Conservation (phyloP, 169 alveolate genomes). For the Plasmodium coatneyi region DNA sequence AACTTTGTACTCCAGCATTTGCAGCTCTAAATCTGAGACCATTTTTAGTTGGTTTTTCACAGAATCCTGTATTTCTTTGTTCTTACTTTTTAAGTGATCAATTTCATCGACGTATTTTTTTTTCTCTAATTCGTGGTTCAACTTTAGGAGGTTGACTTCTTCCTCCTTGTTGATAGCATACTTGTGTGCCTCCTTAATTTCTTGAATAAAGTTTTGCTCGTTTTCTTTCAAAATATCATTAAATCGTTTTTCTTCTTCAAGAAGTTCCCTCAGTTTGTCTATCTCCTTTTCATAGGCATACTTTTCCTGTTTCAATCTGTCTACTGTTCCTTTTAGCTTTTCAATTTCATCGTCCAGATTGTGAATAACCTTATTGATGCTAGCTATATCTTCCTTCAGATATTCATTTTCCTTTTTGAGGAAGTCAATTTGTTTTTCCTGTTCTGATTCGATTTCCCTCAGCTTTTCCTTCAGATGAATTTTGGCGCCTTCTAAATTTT, state of each 20-base stretch:
- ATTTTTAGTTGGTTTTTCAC: slow-evolving; percentile 37
- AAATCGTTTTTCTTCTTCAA: slow-evolving; percentile 67
- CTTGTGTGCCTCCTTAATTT: slow-evolving; percentile 74
- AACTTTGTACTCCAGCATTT: slow-evolving; percentile 74
- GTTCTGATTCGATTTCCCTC: slow-evolving; percentile 37
- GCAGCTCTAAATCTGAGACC: slow-evolving; percentile 57
- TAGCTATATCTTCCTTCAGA: slow-evolving; percentile 45
- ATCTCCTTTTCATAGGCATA: slow-evolving; percentile 45
- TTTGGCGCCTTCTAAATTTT: slow-evolving; percentile 54
- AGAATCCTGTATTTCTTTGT: slow-evolving; percentile 62
- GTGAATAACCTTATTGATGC: slow-evolving; percentile 43
- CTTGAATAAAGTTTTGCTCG: slow-evolving; percentile 68
- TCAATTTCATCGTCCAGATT: slow-evolving; percentile 53
- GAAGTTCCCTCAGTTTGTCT: slow-evolving; percentile 64
- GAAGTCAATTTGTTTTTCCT: slow-evolving; percentile 42
- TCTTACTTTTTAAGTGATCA: slow-evolving; percentile 43
- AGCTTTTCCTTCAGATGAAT: slow-evolving; percentile 30
- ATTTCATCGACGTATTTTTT: slow-evolving; percentile 69
- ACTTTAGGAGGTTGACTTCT: slow-evolving; percentile 27
- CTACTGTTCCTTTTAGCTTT: slow-evolving; percentile 29
- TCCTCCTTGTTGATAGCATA: slow-evolving; percentile 68
- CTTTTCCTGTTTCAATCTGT: slow-evolving; percentile 47
- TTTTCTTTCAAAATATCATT: slow-evolving; percentile 71
- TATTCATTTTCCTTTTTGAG: slow-evolving; percentile 60
- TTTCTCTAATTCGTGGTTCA: slow-evolving; percentile 36